A percentile compares a stretch with the other conserved stretches of the same genome.
phyloP scores from a whole-genome alignment of 116 monocot species.

The Iris pallida region DNA sequence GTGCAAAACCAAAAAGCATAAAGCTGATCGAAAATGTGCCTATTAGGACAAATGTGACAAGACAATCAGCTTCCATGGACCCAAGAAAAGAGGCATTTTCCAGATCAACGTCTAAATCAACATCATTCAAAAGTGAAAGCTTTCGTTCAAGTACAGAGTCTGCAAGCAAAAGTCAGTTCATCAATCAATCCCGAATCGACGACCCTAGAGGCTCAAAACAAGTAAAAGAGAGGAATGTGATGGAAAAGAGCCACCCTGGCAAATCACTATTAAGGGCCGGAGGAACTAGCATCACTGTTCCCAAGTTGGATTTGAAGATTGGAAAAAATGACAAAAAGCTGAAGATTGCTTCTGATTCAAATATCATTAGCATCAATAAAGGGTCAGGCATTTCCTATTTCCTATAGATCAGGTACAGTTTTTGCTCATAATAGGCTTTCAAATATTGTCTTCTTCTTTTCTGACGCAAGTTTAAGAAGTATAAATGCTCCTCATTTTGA shows the following conservation, averaged over 20 bases:
- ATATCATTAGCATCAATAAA: conserved; percentile 10
- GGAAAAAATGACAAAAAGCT: conserved; percentile 1
- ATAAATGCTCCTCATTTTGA: conserved; percentile 1
- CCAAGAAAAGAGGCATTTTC: conserved; percentile 13
- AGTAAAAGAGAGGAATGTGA: conserved; percentile 12
- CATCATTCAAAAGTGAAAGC: conserved; percentile 20
- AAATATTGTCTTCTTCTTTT: neutral
- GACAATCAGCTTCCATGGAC: conserved; percentile 17
- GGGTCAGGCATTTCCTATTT: conserved; percentile 6
- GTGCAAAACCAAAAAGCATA: conserved; percentile 33
- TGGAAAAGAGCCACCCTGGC: conserved; percentile 17
- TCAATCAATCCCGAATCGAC: conserved; percentile 13
- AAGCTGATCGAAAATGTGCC: conserved; percentile 18
- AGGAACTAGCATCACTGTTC: neutral
- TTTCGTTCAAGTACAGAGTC: conserved; percentile 7
- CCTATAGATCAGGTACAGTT: conserved; percentile 8
- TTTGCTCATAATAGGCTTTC: neutral
- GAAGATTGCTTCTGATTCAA: conserved; percentile 11
- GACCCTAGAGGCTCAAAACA: conserved; percentile 11
- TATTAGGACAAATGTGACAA: conserved; percentile 15
- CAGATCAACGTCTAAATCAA: conserved; percentile 20
- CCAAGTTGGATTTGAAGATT: conserved; percentile 15
- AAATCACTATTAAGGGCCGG: conserved; percentile 1
- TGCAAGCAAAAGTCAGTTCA: conserved; percentile 1
- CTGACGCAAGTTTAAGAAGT: neutral